Base-by-base conservation (phyloP, 163 green algal species). In the Chlamydomonas reinhardtii region DNA sequence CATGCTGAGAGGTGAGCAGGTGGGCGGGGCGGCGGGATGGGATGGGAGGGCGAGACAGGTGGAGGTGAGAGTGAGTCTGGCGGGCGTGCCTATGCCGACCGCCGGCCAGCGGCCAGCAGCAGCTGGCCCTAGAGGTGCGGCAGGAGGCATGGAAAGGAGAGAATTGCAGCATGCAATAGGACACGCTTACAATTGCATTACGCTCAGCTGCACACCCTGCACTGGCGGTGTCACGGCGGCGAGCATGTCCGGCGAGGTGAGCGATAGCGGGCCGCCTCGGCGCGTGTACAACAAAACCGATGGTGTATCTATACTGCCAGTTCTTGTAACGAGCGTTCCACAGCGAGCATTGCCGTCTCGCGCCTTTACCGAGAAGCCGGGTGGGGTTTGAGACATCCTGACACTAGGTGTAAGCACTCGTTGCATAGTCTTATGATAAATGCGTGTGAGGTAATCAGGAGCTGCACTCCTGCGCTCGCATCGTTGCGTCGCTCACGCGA, bases 171-270 rank as follows among this genome's bases (percentile, higher is more conserved):
- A 64, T 25, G 56, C 20, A 12, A 8, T 4, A 27, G 8, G 56
- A 22, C 56, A 12, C 19, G 8, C 92, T 86, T 73, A 97, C 94
- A 95, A 95, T 14, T 95, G 90, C 75, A 93, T 84, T 12, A 77
- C 81, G 76, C 94, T 89, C 29, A 96, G 62, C 34, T 94, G 89
- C 32, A 94, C 37, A 5, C 62, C 79, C 52, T 89, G 76, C 3
- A 88, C 79, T 0, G 86, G 74, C 0, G 90, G 92, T 6, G 87
- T 78, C 31, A 97, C 79, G 12, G 75, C 82, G 3, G 91, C 89
- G 11, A 96, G 62, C 52, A 96, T 70, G 84, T 97, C 94, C 2
- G 91, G 88, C 54, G 76, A 73, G 24, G 87, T 94, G 27, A 95
- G 73, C 31, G 89, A 91, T 1, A 95, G 54, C 0, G 88, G 75